Conservation (phyloP, 1,284 basidiomycete genomes). For the Coniophora puteana region DNA sequence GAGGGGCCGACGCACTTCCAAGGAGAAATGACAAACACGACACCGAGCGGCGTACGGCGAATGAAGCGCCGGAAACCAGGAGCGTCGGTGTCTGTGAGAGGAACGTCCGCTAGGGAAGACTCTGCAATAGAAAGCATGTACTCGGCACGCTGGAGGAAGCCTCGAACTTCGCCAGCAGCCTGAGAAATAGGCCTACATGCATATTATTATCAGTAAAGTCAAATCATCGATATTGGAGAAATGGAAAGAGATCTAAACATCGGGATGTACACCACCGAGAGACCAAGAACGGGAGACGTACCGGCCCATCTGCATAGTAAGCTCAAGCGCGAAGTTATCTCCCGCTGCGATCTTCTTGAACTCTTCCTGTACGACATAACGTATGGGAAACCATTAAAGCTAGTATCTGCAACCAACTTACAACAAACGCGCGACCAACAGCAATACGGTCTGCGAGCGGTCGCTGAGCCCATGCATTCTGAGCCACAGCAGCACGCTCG, state of each 20-base stretch:
- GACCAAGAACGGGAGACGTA: conserved; percentile 26
- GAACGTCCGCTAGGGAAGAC: conserved; percentile 71
- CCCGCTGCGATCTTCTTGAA: conserved; percentile 57
- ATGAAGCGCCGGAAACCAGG: conserved; percentile 84
- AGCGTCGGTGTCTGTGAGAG: conserved; percentile 72
- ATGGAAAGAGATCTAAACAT: conserved; percentile 1
- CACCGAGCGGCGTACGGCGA: conserved; percentile 79
- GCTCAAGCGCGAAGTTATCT: conserved; percentile 71
- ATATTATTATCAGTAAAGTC: no score
- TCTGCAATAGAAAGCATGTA: conserved; percentile 87
- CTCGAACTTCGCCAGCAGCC: conserved; percentile 74
- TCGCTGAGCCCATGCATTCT: conserved; percentile 70
- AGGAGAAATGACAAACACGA: conserved; percentile 84
- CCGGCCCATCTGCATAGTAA: conserved; percentile 80
- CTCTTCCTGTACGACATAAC: conserved; percentile 48
- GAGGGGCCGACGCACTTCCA: conserved; percentile 70
- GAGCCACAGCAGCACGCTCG: conserved; percentile 55
- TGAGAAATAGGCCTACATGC: conserved; percentile 70
- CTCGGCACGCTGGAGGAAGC: conserved; percentile 76
- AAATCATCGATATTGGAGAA: background rate
- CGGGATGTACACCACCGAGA: background rate
- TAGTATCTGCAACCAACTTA: conserved; percentile 26
- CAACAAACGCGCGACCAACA: conserved; percentile 77
- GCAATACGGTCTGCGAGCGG: conserved; percentile 69
- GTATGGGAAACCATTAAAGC: background rate